A percentile compares a stretch with the other conserved stretches of the same genome.
Evolutionary conservation across 129 eudicot species (phyloP).

Genomic region (carrot (Daucus carota)): DH1_v3.0 NC_030389.2:27790001-27790500

Average conservation of each 20-base stretch:
- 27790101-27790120: not conserved
- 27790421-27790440: not conserved
- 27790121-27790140: not conserved
- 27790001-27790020: conserved; percentile 71
- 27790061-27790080: not conserved
- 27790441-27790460: not conserved
- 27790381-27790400: not conserved
- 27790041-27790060: not conserved
- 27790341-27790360: not conserved
- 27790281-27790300: conserved; percentile 44
- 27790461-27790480: not conserved
- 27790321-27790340: not conserved
- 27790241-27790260: conserved; percentile 85
- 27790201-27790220: conserved; percentile 84
- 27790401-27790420: not conserved
- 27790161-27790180: conserved; percentile 62
- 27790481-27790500: not conserved
- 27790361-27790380: no score
- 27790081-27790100: not conserved
- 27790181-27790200: conserved; percentile 88
- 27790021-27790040: conserved; percentile 36
- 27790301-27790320: no score
- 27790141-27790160: not conserved
- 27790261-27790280: conserved; percentile 78
- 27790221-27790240: conserved; percentile 71